Percentiles rank a stretch among this genome's conserved stretches.
These are phyloP conservation scores for Benincasa hispida DNA, from an alignment of 306 rosid species.

Conservation along the genomic window DNA sequence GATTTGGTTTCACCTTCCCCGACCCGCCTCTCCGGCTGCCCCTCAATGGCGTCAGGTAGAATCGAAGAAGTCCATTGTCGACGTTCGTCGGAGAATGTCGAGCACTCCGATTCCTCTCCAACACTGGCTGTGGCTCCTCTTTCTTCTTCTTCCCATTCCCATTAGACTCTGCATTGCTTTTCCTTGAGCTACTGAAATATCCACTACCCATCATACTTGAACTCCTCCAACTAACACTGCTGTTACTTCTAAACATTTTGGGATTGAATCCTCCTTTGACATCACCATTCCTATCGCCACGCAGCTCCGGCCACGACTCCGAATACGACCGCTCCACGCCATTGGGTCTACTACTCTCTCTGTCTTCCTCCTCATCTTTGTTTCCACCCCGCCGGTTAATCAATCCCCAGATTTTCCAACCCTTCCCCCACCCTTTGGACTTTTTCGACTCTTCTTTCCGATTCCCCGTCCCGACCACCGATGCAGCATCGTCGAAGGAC, in stretches of 20 bases:
- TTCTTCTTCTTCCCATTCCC: constrained; percentile 52
- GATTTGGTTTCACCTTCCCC: constrained; percentile 56
- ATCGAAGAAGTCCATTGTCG: constrained; percentile 66
- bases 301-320: constrained; percentile 76
- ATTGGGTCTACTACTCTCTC: constrained; percentile 42
- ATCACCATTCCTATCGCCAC: constrained; percentile 47
- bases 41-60: constrained; percentile 66
- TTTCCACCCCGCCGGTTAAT: constrained; percentile 53
- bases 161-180: constrained; percentile 22
- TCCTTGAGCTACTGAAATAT: constrained; percentile 43
- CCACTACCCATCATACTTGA: constrained; percentile 32
- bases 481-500: constrained; percentile 43
- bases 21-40: constrained; percentile 55
- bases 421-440: constrained; percentile 72
- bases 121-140: constrained; percentile 39
- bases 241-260: constrained; percentile 63
- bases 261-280: constrained; percentile 41
- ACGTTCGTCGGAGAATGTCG: constrained; percentile 61
- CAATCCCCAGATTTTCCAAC: constrained; percentile 85
- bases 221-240: constrained; percentile 15
- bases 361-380: constrained; percentile 69
- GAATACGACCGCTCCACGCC: constrained; percentile 73
- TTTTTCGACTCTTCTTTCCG: constrained; percentile 46
- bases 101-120: constrained; percentile 86
- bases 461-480: constrained; percentile 28